Base-by-base conservation (phyloP, 106 monocot species). In the Xerophyta viscosa region DNA sequence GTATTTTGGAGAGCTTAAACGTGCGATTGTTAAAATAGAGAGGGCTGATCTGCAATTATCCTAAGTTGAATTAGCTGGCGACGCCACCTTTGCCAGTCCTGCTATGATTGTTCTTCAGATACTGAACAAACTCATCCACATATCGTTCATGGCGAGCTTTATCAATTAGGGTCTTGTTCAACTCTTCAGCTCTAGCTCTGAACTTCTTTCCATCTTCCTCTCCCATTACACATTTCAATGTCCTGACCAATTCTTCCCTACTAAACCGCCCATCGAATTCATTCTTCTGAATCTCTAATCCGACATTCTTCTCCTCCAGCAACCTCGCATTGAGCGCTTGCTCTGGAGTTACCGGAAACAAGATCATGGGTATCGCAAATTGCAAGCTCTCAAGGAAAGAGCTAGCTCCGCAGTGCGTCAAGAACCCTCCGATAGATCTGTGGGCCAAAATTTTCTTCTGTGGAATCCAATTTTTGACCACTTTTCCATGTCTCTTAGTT, bases 331-430 rank as follows among this genome's bases (percentile, higher is more conserved):
- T 61, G 19, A 61, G 22, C 12, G 51, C 69, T 29, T 69, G 69
- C 33, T 69, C 69, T 1, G 41, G 42, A 33, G 25, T 41, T 24
- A 69, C 17, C 6, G 69, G 69, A 25, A 69, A 25, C 8, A 61
- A 11, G 21, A 69, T 27, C 33, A 69, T 20, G 9, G 61, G 44
- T 0, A 2, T 25, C 8, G 60, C 69, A 17, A 26, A 27, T 44
- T 31, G 41, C 12, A 69, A n/a, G 0, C 17, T 59, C 20, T 69
- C 62, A 2, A 61, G n/a, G 1, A 49, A 11, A 9, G 73, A 74
- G 29, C 63, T 61, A 72, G 68, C 64, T 0, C 78, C 73, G 22
- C 36, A 37, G 39, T 72, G 72, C 3, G 62, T 68, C 54, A 73
- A 2, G 36, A 68, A 78, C 2, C 52, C 68, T 6, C 72, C 72